Evolutionary conservation across 2,329 filamentous ascomycete species (phyloP).

Genomic region (Verticillium isaacii): DNA sequence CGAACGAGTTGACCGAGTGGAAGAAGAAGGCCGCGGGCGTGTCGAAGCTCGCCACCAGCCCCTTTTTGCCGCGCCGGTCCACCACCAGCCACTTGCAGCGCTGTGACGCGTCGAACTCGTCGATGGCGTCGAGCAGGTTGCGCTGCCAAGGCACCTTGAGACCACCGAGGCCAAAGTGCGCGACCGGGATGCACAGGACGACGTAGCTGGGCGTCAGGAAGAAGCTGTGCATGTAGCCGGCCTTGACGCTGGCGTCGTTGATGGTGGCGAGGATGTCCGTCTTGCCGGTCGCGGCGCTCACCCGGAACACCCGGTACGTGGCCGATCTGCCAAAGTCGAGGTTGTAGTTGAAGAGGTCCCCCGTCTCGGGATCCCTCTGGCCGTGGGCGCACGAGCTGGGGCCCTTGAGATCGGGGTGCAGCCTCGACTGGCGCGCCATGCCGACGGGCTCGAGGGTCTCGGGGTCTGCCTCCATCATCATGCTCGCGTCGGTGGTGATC

Average conservation of each 20-base stretch:
- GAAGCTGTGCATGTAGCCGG: constrained; percentile 80
- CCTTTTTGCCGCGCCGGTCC: constrained; percentile 54
- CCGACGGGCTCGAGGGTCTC: constrained; percentile 69
- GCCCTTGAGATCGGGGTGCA: constrained; percentile 67
- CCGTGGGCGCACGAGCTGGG: constrained; percentile 67
- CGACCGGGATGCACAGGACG: constrained; percentile 67
- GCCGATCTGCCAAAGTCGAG: constrained; percentile 53
- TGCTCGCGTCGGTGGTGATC: constrained; percentile 50
- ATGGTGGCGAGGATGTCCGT: constrained; percentile 70
- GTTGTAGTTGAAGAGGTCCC: constrained; percentile 80
- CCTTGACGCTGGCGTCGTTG: constrained; percentile 32
- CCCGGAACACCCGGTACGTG: constrained; percentile 66
- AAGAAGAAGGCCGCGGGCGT: constrained; percentile 72
- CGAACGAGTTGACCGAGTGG: constrained; percentile 74
- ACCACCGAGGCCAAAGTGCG: constrained; percentile 54
- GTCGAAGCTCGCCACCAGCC: constrained; percentile 65
- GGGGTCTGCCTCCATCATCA: constrained; percentile 59
- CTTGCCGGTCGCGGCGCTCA: constrained; percentile 56
- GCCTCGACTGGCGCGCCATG: constrained; percentile 48
- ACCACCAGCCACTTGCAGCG: constrained; percentile 69
- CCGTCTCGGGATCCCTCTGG: constrained; percentile 64
- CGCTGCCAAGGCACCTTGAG: constrained; percentile 57
- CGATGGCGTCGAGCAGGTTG: constrained; percentile 66
- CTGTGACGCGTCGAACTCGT: constrained; percentile 52
- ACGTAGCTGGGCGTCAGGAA: constrained; percentile 69